Base-by-base conservation (phyloP, 768 basidiomycete species). In the Trametes cubensis region DNA sequence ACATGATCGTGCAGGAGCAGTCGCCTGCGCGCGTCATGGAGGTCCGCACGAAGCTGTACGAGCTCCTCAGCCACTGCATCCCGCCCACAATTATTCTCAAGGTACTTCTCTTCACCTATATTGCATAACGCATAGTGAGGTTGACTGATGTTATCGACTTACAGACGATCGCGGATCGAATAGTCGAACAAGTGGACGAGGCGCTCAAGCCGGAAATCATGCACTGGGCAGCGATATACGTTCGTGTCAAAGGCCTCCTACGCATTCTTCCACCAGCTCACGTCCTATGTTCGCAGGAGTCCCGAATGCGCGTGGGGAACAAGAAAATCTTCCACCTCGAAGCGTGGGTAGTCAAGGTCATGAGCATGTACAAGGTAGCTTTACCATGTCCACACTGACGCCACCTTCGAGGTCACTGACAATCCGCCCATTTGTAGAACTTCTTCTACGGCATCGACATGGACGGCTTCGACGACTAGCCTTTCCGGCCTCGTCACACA, bases 161-260 rank as follows among this genome's bases (percentile, higher is more conserved):
- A 4, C 58, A 97, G 96, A 99, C 96, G 3, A 85, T 98, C 41
- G 91, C 95, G 17, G 92, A 94, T 60, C 84, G 87, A 8, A 83
- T 98, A 17, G 87, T 94, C 25, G 90, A 94, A 48, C 84, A 85
- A 62, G 91, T 96, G 4, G 95, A 98, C 73, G 95, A 98, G 72
- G 81, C 81, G 53, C 72, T 99, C 60, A 97, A 95, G 76, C 85
- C 89, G 0, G 94, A 98, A 68, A 87, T 98, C 67, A 92, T 98
- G 81, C 94, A 97, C 71, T 98, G 95, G 95, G 94, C 96, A 4
- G 94, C 97, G 23, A 89, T 96, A 72, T 98, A 98, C 73, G 94
- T 94, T 70, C 63, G 91, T 76, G 23, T 21, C 17, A 11, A 23
- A 47, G 40, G 48, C 14, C 13, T 13, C 45, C 6, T 13, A 4